A percentile compares a stretch with the other conserved stretches of the same genome.
Evolutionary conservation across 2,329 filamentous ascomycete genomes (phyloP).

Genomic region (Paraconiothyrium sp.): DNA sequence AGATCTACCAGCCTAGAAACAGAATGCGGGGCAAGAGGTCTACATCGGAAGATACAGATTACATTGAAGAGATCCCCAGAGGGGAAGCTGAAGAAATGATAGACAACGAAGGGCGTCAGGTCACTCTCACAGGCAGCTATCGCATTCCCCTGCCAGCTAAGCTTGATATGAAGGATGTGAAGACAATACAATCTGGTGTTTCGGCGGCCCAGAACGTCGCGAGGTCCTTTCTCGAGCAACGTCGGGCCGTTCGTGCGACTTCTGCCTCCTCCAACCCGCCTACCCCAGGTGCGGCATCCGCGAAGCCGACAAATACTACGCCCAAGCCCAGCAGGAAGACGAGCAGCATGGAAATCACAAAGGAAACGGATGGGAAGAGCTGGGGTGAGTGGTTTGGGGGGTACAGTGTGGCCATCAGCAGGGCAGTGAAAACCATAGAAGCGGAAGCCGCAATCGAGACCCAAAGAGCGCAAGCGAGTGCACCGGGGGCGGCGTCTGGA

Average conservation of each 20-base stretch:
- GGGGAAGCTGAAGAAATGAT: conserved; percentile 6
- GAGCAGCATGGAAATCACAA: conserved; percentile 25
- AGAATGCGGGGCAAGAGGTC: conserved; percentile 18
- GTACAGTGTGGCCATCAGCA: conserved; percentile 48
- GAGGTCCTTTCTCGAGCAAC: conserved; percentile 42
- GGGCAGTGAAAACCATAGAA: conserved; percentile 49
- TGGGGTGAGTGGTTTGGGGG: conserved; percentile 52
- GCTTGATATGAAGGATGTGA: conserved; percentile 44
- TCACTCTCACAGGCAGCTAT: conserved; percentile 48
- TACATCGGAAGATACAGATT: conserved; percentile 22
- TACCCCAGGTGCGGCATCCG: conserved; percentile 4
- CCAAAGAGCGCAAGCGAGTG: conserved; percentile 21
- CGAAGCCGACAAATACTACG: conserved; percentile 17
- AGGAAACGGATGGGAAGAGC: conserved; percentile 32
- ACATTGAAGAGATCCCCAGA: conserved; percentile 43
- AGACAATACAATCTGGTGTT: conserved; percentile 47
- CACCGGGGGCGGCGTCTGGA: conserved; percentile 14
- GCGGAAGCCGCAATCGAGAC: conserved; percentile 48
- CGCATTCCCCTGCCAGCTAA: conserved; percentile 47
- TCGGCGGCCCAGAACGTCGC: conserved; percentile 47
- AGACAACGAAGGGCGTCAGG: conserved; percentile 34
- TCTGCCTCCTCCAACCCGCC: neutral
- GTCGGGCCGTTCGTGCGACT: conserved; percentile 25
- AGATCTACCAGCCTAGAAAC: conserved; percentile 30
- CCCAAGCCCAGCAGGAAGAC: conserved; percentile 20